A percentile compares a stretch with the other conserved stretches of the same genome.
Conservation (phyloP, 225 moss, liverwort and hornwort genomes). For the Antitrichia curtipendula region DNA sequence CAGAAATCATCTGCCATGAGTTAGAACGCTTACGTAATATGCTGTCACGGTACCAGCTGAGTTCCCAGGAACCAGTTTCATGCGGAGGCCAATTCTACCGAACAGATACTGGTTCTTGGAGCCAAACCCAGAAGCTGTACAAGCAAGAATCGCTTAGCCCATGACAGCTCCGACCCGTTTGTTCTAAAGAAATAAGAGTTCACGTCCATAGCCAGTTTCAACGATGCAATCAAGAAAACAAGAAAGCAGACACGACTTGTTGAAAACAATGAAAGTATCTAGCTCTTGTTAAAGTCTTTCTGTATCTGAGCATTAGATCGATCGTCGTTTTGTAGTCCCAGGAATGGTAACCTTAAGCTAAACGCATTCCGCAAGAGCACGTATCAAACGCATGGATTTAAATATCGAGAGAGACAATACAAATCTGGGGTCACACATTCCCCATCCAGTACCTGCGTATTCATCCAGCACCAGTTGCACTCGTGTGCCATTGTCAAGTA, state of each 20-base stretch:
- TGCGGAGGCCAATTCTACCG: constrained; percentile 37
- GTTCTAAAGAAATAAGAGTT: not conserved
- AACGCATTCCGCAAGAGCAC: not conserved
- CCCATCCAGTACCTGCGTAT: constrained; percentile 13
- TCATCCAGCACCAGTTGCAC: constrained; percentile 39
- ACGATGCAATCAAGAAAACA: not conserved
- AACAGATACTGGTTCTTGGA: constrained; percentile 42
- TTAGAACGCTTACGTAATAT: constrained; percentile 22
- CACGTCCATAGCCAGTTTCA: not conserved
- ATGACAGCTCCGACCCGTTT: too few species aligned
- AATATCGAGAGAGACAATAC: not conserved
- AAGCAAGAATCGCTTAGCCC: not conserved
- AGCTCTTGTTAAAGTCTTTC: not conserved
- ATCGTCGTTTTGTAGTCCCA: not conserved
- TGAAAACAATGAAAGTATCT: not conserved
- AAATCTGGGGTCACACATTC: not conserved
- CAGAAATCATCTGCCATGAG: not conserved
- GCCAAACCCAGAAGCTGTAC: constrained; percentile 39
- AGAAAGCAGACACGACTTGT: not conserved
- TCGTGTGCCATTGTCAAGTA: constrained; percentile 16
- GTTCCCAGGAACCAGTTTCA: constrained; percentile 41
- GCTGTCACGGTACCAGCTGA: constrained; percentile 65
- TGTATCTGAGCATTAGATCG: not conserved
- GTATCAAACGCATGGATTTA: not conserved
- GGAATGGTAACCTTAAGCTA: not conserved